Evolutionary conservation across 257 asterid genomes (phyloP), one percentile per base, ranked within the genome.

Genomic region (Solanum pennellii): DNA sequence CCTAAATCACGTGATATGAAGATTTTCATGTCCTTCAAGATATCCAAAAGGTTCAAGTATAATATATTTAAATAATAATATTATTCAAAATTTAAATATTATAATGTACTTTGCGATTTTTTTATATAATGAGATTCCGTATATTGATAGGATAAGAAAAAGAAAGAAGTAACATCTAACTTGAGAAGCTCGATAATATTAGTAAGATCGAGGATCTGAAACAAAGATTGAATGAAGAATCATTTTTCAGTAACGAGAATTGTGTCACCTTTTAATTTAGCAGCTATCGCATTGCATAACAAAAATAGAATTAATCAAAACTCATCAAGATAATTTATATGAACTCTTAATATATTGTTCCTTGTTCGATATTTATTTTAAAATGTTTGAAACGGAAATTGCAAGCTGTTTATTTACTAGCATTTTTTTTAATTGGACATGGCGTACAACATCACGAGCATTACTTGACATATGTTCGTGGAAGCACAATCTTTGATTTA

Each of bases 381-480:
- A 31, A 83, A 82, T 6, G 3, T 9, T 44, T 79, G n/a, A 79
- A 76, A 80, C 29, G 29, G 13, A 47, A 20, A 80, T 18, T 82
- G 29, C 69, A 18, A 82, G 85, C 2, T 87, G 90, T 68, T 75
- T 88, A 35, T 83, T 47, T 29, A 84, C 8, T 66, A 86, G 33
- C 74, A 84, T 18, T 88, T 56, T 88, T 66, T 72, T 86, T 18
- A 79, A 4, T 59, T 21, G 68, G 83, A 83, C 77, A 69, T 89
- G 89, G 82, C 42, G 52, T 68, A 75, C 91, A 88, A 91, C 88
- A 86, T 83, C 88, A 65, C 45, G 60, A 87, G 82, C 90, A 84
- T 88, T 82, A 87, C 83, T 83, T 62, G 68, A 41, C 74, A 65
- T 83, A 86, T 75, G 82, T 86, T 87, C 91, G 91, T 89, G 93